Percentiles rank a stretch among this genome's conserved stretches.
These are phyloP conservation scores for Eimeria tenella DNA, from an alignment of 169 alveolate genomes.

Conservation along the genomic window DNA sequence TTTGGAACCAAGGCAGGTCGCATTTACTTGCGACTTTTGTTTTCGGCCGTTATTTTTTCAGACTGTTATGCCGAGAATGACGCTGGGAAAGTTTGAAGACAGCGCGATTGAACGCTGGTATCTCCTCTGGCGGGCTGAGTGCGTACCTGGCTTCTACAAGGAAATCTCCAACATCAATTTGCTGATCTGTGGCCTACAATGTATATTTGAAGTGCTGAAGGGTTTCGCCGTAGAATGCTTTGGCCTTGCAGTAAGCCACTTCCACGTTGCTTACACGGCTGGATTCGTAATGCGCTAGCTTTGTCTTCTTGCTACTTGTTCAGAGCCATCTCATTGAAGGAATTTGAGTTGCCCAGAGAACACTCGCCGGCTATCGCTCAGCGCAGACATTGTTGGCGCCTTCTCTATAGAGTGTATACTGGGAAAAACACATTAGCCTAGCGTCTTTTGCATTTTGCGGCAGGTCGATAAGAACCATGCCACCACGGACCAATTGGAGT, in stretches of 20 bases:
- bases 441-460: not conserved
- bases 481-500: constrained; percentile 25
- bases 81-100: constrained; percentile 40
- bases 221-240: constrained; percentile 35
- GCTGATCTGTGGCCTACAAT: constrained; percentile 41
- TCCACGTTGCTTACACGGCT: too few species aligned
- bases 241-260: constrained; percentile 34
- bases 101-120: constrained; percentile 57
- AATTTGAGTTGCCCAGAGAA: not conserved
- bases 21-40: not conserved
- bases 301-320: too few species aligned
- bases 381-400: too few species aligned
- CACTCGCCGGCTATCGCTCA: too few species aligned
- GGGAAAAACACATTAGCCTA: not conserved
- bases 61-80: constrained; percentile 44
- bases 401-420: not conserved
- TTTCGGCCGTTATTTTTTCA: not conserved
- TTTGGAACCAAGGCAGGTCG: too few species aligned
- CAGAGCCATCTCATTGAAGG: not conserved
- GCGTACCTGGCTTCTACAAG: constrained; percentile 29
- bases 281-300: too few species aligned
- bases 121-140: constrained; percentile 64
- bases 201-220: constrained; percentile 32
- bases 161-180: constrained; percentile 12
- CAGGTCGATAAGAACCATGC: constrained; percentile 16